Evolutionary conservation across 2,329 filamentous ascomycete species (phyloP).

Genomic region (Claviceps sp.): DNA sequence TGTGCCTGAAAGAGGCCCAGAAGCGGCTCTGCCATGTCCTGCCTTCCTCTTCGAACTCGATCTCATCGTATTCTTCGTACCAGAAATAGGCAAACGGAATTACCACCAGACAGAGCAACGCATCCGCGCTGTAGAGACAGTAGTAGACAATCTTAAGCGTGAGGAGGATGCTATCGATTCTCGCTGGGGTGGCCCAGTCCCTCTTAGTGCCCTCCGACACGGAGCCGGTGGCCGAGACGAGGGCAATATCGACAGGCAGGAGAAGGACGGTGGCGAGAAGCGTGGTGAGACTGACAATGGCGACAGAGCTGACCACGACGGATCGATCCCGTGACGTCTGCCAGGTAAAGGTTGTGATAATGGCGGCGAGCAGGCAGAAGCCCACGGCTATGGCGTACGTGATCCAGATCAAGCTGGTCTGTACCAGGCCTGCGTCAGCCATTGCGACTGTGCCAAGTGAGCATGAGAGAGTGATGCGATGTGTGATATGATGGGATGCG

Average conservation of each 20-base stretch:
- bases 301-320: conserved; percentile 65
- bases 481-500: not conserved
- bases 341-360: conserved; percentile 82
- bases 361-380: conserved; percentile 62
- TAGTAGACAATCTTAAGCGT: conserved; percentile 88
- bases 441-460: conserved; percentile 13
- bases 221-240: conserved; percentile 78
- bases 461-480: not conserved
- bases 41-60: conserved; percentile 69
- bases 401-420: conserved; percentile 88
- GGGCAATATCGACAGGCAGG: conserved; percentile 86
- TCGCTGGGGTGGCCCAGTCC: conserved; percentile 80
- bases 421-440: conserved; percentile 50
- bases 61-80: conserved; percentile 94
- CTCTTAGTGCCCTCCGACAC: conserved; percentile 71
- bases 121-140: conserved; percentile 80
- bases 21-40: conserved; percentile 60
- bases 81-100: conserved; percentile 97
- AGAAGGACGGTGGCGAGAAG: conserved; percentile 86
- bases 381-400: conserved; percentile 74
- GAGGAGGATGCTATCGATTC: conserved; percentile 62
- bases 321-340: conserved; percentile 82
- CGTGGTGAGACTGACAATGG: conserved; percentile 74
- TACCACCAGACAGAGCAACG: conserved; percentile 73
- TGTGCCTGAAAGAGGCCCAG: conserved; percentile 83